Conservation (phyloP, 179 eudicot genomes). For the Sideroxylon spinosum region DNA sequence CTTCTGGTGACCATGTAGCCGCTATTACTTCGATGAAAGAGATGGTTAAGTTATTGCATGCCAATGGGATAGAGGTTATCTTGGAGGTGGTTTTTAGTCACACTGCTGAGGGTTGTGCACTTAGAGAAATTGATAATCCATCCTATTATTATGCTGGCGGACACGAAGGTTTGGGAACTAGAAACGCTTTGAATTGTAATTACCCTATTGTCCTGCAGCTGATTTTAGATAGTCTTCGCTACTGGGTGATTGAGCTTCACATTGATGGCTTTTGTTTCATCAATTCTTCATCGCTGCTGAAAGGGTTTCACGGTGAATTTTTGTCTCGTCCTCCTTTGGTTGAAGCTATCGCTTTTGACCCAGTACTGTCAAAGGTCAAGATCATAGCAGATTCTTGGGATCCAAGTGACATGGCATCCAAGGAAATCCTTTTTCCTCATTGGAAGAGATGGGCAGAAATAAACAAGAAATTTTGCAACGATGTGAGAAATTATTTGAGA, state of each 20-base stretch:
- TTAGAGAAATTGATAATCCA: conserved; percentile 50
- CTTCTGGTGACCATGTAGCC: conserved; percentile 38
- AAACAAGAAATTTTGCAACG: conserved; percentile 51
- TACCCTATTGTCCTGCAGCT: conserved; percentile 70
- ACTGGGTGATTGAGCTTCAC: conserved; percentile 83
- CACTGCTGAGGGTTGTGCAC: conserved; percentile 38
- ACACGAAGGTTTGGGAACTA: conserved; percentile 24
- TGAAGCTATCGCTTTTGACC: conserved; percentile 86
- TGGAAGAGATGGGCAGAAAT: conserved; percentile 98
- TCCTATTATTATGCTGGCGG: conserved; percentile 43
- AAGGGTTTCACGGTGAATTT: conserved; percentile 66
- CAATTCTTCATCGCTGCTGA: conserved; percentile 58
- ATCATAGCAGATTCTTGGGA: conserved; percentile 82
- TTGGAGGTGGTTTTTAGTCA: conserved; percentile 91
- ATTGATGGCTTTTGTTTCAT: conserved; percentile 88
- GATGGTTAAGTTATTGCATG: conserved; percentile 84
- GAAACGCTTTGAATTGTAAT: conserved; percentile 67
- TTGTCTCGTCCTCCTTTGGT: conserved; percentile 84
- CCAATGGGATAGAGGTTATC: conserved; percentile 71
- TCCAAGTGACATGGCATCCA: conserved; percentile 38
- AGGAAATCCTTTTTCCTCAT: conserved; percentile 64
- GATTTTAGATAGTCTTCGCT: conserved; percentile 73
- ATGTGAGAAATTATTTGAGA: conserved; percentile 67
- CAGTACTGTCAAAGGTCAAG: conserved; percentile 72
- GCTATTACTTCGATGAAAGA: conserved; percentile 70